These are phyloP conservation scores for Erysimum pusillum DNA, from an alignment of 441 rosid genomes.

Conservation along the genomic window DNA sequence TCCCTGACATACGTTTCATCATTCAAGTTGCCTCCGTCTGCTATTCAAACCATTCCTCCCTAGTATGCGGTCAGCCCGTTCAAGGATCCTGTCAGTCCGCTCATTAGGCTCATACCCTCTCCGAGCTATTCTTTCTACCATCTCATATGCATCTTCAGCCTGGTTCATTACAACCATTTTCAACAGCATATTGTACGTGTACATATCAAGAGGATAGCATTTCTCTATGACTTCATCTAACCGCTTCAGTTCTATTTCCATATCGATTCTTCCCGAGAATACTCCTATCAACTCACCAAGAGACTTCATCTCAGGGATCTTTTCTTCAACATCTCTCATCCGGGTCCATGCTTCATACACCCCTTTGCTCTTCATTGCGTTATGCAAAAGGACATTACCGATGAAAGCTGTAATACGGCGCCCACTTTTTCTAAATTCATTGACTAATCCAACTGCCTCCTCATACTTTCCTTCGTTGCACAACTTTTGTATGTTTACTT, in stretches of 20 bases:
- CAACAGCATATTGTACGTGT: constrained; percentile 74
- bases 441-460: constrained; percentile 59
- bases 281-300: constrained; percentile 72
- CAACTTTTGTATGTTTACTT: constrained; percentile 55
- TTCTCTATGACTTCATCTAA: constrained; percentile 63
- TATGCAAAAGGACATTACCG: constrained; percentile 75
- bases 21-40: constrained; percentile 31
- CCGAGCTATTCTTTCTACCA: constrained; percentile 54
- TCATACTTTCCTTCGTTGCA: constrained; percentile 55
- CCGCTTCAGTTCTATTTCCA: constrained; percentile 47
- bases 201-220: constrained; percentile 67
- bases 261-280: constrained; percentile 58
- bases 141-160: constrained; percentile 57
- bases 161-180: constrained; percentile 51
- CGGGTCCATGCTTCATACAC: constrained; percentile 72
- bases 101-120: constrained; percentile 73
- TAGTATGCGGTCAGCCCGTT: constrained; percentile 49
- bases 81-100: constrained; percentile 64
- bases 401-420: constrained; percentile 65
- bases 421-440: constrained; percentile 59
- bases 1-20: constrained; percentile 9
- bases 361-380: constrained; percentile 55
- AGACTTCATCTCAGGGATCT: constrained; percentile 52
- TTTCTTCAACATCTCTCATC: constrained; percentile 51
- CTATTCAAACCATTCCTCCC: constrained; percentile 49